phyloP scores from a whole-genome alignment of 2,329 filamentous ascomycete species.

The Colletotrichum sp. region DNA sequence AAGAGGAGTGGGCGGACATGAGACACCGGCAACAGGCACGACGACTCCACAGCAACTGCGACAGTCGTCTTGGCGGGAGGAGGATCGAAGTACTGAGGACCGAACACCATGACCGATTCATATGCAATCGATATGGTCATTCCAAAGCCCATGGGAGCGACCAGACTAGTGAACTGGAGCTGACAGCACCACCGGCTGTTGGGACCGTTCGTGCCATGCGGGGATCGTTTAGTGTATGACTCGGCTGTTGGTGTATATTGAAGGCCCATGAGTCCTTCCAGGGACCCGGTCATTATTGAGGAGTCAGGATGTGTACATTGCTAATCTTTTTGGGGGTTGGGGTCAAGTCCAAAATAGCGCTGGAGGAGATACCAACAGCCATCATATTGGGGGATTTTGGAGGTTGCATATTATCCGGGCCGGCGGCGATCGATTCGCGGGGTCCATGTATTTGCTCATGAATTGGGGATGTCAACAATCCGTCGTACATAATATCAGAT shows the following conservation, averaged over 20 bases:
- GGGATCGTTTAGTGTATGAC: slow-evolving; percentile 17
- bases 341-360: background rate
- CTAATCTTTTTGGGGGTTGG: background rate
- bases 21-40: background rate
- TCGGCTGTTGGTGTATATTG: background rate
- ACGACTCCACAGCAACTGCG: slow-evolving; percentile 5
- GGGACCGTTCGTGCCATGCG: slow-evolving; percentile 7
- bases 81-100: background rate
- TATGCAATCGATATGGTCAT: background rate
- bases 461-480: background rate
- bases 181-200: background rate
- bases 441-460: background rate
- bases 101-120: background rate
- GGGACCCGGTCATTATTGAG: background rate
- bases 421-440: background rate
- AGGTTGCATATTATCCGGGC: background rate
- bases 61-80: background rate
- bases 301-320: background rate
- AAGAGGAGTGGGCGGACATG: slow-evolving; percentile 32
- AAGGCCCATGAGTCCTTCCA: background rate
- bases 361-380: background rate
- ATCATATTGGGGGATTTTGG: background rate
- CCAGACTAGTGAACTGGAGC: slow-evolving; percentile 18
- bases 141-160: slow-evolving; percentile 16
- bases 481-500: background rate